phyloP scores from a whole-genome alignment of 2,329 filamentous ascomycete species.

The Dactylellina haptotyla region DNA sequence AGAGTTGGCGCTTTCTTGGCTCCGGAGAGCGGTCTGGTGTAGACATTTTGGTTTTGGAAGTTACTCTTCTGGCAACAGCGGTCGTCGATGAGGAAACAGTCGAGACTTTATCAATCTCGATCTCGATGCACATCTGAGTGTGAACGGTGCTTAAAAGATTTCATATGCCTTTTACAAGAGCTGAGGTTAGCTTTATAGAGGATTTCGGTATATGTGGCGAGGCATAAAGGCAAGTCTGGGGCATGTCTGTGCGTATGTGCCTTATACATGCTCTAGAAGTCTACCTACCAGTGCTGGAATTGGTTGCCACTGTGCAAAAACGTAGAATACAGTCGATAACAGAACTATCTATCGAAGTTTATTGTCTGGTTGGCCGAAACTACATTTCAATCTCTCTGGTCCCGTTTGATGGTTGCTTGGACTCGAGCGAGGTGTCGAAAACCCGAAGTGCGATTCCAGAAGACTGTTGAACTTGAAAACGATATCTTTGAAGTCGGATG shows the following conservation, averaged over 20 bases:
- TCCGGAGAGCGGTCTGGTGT: slow-evolving; percentile 48
- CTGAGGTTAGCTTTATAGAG: not conserved
- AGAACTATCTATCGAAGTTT: not conserved
- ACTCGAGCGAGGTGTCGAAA: slow-evolving; percentile 21
- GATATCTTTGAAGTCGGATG: slow-evolving; percentile 29
- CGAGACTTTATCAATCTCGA: slow-evolving; percentile 53
- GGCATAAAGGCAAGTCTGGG: not conserved
- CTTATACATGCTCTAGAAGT: not conserved
- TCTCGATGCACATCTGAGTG: slow-evolving; percentile 51
- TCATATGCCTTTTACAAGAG: slow-evolving; percentile 26
- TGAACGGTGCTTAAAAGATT: slow-evolving; percentile 5
- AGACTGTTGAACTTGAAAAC: slow-evolving; percentile 10
- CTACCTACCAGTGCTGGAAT: slow-evolving; percentile 14
- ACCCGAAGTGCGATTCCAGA: slow-evolving; percentile 27
- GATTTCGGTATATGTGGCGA: not conserved
- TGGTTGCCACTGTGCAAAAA: not conserved
- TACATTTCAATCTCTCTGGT: slow-evolving; percentile 38
- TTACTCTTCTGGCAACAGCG: slow-evolving; percentile 41
- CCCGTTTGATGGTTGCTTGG: slow-evolving; percentile 11
- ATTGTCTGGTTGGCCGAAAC: slow-evolving; percentile 17
- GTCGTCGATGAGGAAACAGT: slow-evolving; percentile 50
- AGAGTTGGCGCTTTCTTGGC: slow-evolving; percentile 18
- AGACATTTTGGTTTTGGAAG: slow-evolving; percentile 42
- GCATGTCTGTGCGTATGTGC: slow-evolving; percentile 10
- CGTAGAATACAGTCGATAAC: slow-evolving; percentile 10